A percentile compares a stretch with the other conserved stretches of the same genome.
Conservation (phyloP, 148 eudicot species). For the Gaultheria prostrata region DNA sequence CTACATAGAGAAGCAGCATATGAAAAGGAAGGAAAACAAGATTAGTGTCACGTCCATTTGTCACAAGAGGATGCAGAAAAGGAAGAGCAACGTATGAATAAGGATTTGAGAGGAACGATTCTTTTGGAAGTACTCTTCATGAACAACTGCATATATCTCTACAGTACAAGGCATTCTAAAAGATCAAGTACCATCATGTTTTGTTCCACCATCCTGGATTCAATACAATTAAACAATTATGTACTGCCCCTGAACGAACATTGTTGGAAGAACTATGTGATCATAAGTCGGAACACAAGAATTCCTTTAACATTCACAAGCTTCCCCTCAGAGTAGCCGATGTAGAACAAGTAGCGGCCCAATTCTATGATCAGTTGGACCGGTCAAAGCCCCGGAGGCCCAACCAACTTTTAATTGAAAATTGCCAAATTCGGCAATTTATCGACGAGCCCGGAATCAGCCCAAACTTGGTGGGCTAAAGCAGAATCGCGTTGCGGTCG, state of each 20-base stretch:
- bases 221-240: neutral
- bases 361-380: too few relatives aligned
- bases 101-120: neutral
- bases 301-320: neutral
- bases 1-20: neutral
- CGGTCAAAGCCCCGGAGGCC: too few relatives aligned
- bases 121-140: neutral
- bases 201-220: neutral
- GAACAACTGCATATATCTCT: neutral
- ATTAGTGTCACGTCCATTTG: neutral
- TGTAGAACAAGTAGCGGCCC: too few relatives aligned
- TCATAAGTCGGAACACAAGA: slow-evolving; percentile 1
- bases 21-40: neutral
- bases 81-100: neutral
- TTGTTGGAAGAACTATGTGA: neutral
- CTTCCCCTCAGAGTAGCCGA: neutral
- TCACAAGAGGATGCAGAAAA: neutral
- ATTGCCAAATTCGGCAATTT: too few relatives aligned
- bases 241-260: neutral
- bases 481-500: too few relatives aligned
- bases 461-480: too few relatives aligned
- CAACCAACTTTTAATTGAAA: too few relatives aligned
- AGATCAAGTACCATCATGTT: neutral
- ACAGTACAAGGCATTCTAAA: neutral
- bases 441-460: too few relatives aligned